phyloP scores from a whole-genome alignment of 2,329 filamentous ascomycete genomes.

The Xylaria sp. region DNA sequence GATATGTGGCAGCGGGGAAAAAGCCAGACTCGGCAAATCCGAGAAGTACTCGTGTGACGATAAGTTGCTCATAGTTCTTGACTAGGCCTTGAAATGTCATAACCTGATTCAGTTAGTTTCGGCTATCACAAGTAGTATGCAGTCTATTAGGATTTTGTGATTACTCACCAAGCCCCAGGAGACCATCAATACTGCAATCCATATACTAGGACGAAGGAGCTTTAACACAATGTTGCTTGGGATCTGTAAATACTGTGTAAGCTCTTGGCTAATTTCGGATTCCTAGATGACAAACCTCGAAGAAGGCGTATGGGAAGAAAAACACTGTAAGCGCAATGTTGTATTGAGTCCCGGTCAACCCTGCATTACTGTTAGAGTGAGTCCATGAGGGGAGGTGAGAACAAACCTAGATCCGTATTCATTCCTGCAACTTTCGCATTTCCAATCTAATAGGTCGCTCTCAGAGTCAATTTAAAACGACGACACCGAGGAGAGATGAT shows the following conservation, averaged over 20 bases:
- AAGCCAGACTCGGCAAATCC: neutral
- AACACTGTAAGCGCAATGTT: conserved; percentile 2
- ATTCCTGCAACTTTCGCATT: conserved; percentile 9
- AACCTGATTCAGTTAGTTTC: neutral
- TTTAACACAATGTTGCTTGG: conserved; percentile 1
- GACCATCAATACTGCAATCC: conserved; percentile 2
- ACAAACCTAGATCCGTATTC: conserved; percentile 4
- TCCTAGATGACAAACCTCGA: neutral
- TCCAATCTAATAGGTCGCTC: neutral
- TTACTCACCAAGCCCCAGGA: conserved; percentile 1
- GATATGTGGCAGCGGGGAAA: conserved; percentile 8
- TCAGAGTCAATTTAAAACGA: neutral
- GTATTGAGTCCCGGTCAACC: neutral
- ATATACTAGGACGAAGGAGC: conserved; percentile 2
- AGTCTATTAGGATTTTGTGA: neutral
- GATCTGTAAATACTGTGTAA: neutral
- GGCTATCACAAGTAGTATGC: neutral
- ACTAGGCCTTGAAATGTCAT: conserved; percentile 1
- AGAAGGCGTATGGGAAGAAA: neutral
- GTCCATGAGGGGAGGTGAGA: neutral
- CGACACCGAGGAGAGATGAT: neutral
- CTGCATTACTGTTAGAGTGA: neutral
- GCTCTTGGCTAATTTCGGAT: neutral
- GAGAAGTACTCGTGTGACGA: conserved; percentile 2
- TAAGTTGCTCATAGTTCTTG: conserved; percentile 7